Base-by-base conservation (phyloP, 495 filamentous ascomycete species). In the Corynascus novoguineensis region DNA sequence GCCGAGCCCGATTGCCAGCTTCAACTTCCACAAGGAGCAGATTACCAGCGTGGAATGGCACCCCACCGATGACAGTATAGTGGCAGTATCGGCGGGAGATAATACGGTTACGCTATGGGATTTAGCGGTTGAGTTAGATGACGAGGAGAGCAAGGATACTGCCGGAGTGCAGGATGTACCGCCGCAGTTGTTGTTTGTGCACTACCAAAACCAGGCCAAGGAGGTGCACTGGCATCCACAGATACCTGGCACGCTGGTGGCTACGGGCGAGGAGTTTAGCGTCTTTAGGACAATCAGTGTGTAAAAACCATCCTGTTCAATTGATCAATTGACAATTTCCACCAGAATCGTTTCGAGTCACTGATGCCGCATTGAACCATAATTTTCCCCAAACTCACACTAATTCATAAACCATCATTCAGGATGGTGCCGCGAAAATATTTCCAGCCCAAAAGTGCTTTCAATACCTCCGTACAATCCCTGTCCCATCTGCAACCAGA, bases 11-110 rank as follows among this genome's bases (percentile, higher is more conserved):
- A 88, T 96, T 2, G 93, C 93, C 2, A 86, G 84, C 31, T 98
- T 97, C 72, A 81, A 84, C 62, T 97, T 95, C 78, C 93, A 98
- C 75, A 89, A 88, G 70, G 88, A 96, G 70, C 92, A 95, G 58
- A 89, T 98, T 65, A 97, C 93, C 15, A 90, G 87, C 67, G 80
- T 98, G 22, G 92, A 98, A 73, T 98, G 95, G 91, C 92, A 98
- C 72, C 93, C 93, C 15, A 88, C 87, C 3, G 93, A 98, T 61
- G 92, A 98, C 73, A 90, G 86, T 69, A 92, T 97, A 55, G 84
- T 98, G 15, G 88, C 89, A 7, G 90, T 97, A 19, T 92, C 88
- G 9, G 89, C 89, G 2, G 93, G 90, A 17, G 93, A 98, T 69
- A 92, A 91, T 68, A 96, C 92, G 10, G 80, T 97, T 24, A 97